A percentile compares a stretch with the other conserved stretches of the same genome.
Conservation (phyloP, 2,329 filamentous ascomycete species). For the Triangularia setosa region DNA sequence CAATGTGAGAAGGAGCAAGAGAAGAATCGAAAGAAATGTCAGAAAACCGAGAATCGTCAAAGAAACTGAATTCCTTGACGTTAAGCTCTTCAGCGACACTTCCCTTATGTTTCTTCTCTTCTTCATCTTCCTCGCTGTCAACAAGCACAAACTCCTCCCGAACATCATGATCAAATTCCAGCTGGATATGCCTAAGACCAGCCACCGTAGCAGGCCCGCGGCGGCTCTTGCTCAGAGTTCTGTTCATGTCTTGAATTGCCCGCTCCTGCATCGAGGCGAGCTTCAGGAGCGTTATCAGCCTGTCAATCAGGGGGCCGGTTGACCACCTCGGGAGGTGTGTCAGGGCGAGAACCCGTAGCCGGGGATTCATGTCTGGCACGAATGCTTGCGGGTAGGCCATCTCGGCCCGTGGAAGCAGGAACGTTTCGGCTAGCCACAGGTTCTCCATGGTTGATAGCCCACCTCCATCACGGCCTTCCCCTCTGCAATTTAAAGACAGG, state of each 20-base stretch:
- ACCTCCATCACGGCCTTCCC: conserved; percentile 9
- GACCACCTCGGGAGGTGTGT: conserved; percentile 53
- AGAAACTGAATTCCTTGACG: conserved; percentile 45
- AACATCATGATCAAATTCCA: conserved; percentile 51
- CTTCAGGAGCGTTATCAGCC: conserved; percentile 45
- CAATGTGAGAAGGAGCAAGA: conserved; percentile 13
- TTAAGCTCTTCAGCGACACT: conserved; percentile 39
- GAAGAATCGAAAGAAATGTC: conserved; percentile 9
- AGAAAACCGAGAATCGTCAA: conserved; percentile 32
- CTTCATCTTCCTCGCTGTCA: conserved; percentile 30
- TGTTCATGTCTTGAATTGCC: conserved; percentile 36
- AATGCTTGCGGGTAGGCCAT: conserved; percentile 46
- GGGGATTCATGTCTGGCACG: conserved; percentile 54
- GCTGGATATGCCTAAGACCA: conserved; percentile 50
- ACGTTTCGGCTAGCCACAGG: conserved; percentile 43
- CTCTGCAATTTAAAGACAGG: conserved; percentile 39
- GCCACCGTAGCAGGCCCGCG: conserved; percentile 42
- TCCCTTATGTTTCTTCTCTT: conserved; percentile 36
- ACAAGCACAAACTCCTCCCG: conserved; percentile 33
- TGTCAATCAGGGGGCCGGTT: conserved; percentile 45
- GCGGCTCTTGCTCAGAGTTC: neutral
- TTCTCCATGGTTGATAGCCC: conserved; percentile 35
- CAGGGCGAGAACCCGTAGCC: conserved; percentile 50
- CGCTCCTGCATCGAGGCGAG: conserved; percentile 48
- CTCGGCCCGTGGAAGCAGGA: conserved; percentile 40